Conservation (phyloP, 306 rosid genomes). For the Chamaecrista fasciculata region DNA sequence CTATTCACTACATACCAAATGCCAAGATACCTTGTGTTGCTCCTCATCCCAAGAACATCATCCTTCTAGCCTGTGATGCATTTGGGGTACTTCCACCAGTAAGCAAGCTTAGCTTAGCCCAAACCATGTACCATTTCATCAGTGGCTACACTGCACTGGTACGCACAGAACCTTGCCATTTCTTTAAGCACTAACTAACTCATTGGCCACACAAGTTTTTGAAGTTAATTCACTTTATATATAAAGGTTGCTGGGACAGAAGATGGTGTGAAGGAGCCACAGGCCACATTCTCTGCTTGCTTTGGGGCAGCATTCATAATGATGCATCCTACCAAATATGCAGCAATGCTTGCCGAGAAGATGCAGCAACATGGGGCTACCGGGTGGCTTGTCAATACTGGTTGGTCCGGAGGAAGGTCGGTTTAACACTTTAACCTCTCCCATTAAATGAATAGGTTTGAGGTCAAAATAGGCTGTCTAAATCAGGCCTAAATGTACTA, state of each 20-base stretch:
- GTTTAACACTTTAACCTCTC: too few relatives aligned
- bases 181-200: background rate
- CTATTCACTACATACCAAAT: constrained; percentile 80
- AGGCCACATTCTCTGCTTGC: constrained; percentile 83
- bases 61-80: constrained; percentile 82
- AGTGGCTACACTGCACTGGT: constrained; percentile 90
- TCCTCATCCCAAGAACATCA: constrained; percentile 75
- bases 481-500: too few relatives aligned
- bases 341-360: constrained; percentile 81
- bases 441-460: too few relatives aligned
- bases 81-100: constrained; percentile 87
- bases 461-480: too few relatives aligned
- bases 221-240: background rate
- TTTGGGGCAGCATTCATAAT: constrained; percentile 87
- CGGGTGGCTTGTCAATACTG: constrained; percentile 91
- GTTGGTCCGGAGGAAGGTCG: constrained; percentile 92
- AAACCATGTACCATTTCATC: constrained; percentile 89
- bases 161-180: constrained; percentile 20
- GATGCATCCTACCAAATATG: constrained; percentile 85
- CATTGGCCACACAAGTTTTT: background rate
- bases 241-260: constrained; percentile 84
- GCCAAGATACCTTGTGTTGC: constrained; percentile 77
- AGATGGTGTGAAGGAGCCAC: constrained; percentile 82
- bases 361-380: constrained; percentile 79
- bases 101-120: constrained; percentile 83